Evolutionary conservation across 2,329 filamentous ascomycete genomes (phyloP), one percentile per base, ranked within the genome.

Genomic region (Coniochaeta sp.): DNA sequence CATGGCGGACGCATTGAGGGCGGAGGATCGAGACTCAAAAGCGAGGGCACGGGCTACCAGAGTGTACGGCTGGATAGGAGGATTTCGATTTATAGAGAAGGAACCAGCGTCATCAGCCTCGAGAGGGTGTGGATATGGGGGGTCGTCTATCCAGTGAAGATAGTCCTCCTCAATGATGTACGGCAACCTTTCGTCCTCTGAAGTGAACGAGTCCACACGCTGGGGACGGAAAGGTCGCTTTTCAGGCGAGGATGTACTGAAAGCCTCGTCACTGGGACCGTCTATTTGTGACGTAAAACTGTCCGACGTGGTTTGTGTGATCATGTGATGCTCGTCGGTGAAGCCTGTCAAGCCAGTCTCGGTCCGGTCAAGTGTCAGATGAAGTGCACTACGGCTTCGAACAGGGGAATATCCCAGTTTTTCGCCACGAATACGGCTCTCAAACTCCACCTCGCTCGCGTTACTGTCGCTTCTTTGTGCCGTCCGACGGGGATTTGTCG

Each of bases 1-100:
- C 65, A 88, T 87, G 30, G 83, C 81, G 0, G 85, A 81, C 0
- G 85, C 83, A 62, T 84, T 83, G 26, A 87, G 74, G 1, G 82
- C 79, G 0, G 83, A 86, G 1, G 78, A 79, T 55, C 75, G 77
- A 6, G 77, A 76, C 66, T 88, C 85, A 60, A 84, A 87, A 5
- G 77, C 73, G 1, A 88, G 73, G 0, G 82, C 79, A 4, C 82
- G 78, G 14, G 76, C 72, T 8, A 88, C 71, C 9, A 87, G 73
- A 0, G 76, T 72, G 58, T 83, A 81, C 0, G 85, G 84, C 55
- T 87, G 76, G 1, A 88, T 76, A 0, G 84, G 80, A 0, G 74
- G 68, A 3, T 65, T 57, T 9, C 47, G 55, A 7, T 24, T 59
- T 12, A 62, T 63, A 12, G 61, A 61, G 19, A 62, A 62, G 54